Evolutionary conservation across 352 stramenopile species (phyloP), one percentile per base, ranked within the genome.

Genomic region (Blastocystis hominis): DNA sequence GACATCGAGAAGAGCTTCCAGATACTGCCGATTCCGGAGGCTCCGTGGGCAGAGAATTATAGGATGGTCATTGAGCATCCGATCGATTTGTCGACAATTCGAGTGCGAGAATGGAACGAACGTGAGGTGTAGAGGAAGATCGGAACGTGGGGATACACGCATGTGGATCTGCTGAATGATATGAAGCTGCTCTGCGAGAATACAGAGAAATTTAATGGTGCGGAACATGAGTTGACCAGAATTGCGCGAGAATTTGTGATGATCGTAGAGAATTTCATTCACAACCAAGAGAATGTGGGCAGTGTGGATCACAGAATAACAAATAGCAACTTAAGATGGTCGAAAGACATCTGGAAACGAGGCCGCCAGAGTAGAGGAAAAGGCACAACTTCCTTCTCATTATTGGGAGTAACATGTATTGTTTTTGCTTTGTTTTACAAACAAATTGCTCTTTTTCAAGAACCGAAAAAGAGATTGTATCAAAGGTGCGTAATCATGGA

Each of bases 101-200:
- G 38, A 10, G 4, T 36, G 17, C 34, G 72, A 15, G n/a, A 59
- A 59, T n/a, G 50, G 50, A n/a, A 20, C 50, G n/a, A n/a, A n/a
- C 50, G 13, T 59, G 13, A 59, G 24, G 10, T 59, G 50, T 59
- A 59, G 50, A 59, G 50, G 50, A 59, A 59, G n/a, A 84, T 84
- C 20, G 54, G 42, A 20, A 47, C 13, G 72, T 66, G 42, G 7
- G 72, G 72, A 30, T 84, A 84, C n/a, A 84, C 72, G 40, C 72
- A 84, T 20, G 34, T 30, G 24, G 30, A 64, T 30, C 44, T 84
- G 20, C 36, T 84, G 7, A 38, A 50, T 13, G 72, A 84, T 40
- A 17, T 84, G 15, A 30, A 84, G 44, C 72, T 68, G 54, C 55
- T 84, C 3, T 84, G 68, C 30, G 50, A 84, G 72, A 84, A 84